These are phyloP conservation scores for Acorus calamus DNA, from an alignment of 106 monocot species.

Conservation along the genomic window DNA sequence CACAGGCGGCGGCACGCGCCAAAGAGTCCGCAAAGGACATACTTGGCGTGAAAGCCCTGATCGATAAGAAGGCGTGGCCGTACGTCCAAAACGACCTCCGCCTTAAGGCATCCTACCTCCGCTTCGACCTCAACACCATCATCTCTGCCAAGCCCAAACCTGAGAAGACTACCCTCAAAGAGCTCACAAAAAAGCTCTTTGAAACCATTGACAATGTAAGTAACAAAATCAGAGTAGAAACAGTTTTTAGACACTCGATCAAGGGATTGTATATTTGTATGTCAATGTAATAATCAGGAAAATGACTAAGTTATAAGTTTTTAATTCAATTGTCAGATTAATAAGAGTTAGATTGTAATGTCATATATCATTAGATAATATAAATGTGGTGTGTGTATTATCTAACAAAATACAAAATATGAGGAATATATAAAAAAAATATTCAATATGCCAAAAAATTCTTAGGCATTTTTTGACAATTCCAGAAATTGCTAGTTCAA, in stretches of 20 bases:
- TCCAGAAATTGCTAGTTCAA: too few relatives aligned
- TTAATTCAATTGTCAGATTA: too few relatives aligned
- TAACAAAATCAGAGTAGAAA: not conserved
- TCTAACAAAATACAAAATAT: too few relatives aligned
- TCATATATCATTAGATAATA: too few relatives aligned
- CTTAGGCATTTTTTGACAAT: too few relatives aligned
- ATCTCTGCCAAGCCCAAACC: constrained; percentile 71
- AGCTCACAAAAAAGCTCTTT: constrained; percentile 58
- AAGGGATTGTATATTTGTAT: not conserved
- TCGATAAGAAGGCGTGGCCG: constrained; percentile 95
- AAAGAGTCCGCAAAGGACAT: constrained; percentile 80
- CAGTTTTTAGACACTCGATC: not conserved
- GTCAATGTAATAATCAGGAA: not conserved
- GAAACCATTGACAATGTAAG: constrained; percentile 46
- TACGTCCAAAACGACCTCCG: constrained; percentile 88
- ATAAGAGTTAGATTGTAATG: too few relatives aligned
- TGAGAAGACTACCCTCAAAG: constrained; percentile 84
- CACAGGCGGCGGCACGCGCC: constrained; percentile 46
- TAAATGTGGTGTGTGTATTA: too few relatives aligned
- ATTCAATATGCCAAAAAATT: too few relatives aligned
- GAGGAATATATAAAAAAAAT: too few relatives aligned
- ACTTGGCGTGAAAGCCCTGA: constrained; percentile 47
- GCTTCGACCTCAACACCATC: constrained; percentile 86
- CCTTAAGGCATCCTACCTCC: constrained; percentile 59
- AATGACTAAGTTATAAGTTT: too few relatives aligned